A percentile compares a stretch with the other conserved stretches of the same genome.
Evolutionary conservation across 1,284 basidiomycete genomes (phyloP).

Genomic region (Lignosus rhinocerotis): DNA sequence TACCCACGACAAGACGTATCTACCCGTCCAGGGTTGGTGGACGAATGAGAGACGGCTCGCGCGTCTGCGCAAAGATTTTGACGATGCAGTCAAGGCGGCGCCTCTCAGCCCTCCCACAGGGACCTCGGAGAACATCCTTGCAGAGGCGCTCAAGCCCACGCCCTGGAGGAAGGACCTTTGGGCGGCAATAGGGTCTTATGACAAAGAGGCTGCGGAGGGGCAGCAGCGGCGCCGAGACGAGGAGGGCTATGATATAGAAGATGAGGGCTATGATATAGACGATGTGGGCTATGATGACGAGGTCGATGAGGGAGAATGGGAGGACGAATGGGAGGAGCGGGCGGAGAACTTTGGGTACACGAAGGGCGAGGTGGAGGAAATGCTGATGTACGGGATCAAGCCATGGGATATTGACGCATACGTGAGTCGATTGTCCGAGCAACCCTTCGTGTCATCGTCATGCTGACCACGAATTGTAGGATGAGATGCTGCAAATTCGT

Average conservation of each 20-base stretch:
- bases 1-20: constrained; percentile 35
- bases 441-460: not conserved
- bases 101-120: not conserved
- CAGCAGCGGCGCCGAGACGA: not conserved
- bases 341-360: constrained; percentile 16
- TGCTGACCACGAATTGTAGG: not conserved
- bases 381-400: constrained; percentile 42
- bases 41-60: not conserved
- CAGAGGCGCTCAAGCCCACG: constrained; percentile 8
- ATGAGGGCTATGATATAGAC: too few relatives aligned
- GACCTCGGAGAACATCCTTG: not conserved
- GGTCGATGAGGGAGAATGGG: constrained; percentile 25
- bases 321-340: constrained; percentile 33
- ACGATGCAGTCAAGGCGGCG: not conserved
- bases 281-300: too few relatives aligned
- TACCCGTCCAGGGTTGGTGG: constrained; percentile 24
- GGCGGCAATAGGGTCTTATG: not conserved
- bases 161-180: constrained; percentile 10
- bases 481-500: not conserved
- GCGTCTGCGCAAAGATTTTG: constrained; percentile 4
- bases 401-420: constrained; percentile 47
- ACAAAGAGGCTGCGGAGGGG: not conserved
- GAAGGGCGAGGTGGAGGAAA: constrained; percentile 37
- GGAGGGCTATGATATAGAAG: constrained; percentile 1
- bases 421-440: constrained; percentile 32